Evolutionary conservation across 2,329 filamentous ascomycete species (phyloP).

Genomic region (Apiospora arundinis): DNA sequence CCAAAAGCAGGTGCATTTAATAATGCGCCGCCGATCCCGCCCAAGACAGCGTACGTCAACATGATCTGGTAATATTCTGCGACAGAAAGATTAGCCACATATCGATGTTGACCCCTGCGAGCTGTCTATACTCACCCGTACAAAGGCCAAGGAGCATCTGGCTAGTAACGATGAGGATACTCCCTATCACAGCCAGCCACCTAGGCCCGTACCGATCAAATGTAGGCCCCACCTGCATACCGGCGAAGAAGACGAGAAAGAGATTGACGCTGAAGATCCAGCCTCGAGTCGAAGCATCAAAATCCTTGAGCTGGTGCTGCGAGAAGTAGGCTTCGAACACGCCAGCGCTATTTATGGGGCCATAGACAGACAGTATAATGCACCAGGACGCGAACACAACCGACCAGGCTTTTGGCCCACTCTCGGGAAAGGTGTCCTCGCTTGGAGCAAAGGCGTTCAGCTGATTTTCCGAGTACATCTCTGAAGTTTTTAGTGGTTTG

Average conservation of each 20-base stretch:
- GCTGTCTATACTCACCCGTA: constrained; percentile 3
- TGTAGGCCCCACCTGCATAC: constrained; percentile 51
- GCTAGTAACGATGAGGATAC: constrained; percentile 29
- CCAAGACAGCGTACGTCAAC: constrained; percentile 25
- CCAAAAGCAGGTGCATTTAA: constrained; percentile 27
- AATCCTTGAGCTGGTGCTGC: constrained; percentile 49
- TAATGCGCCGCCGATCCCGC: constrained; percentile 25
- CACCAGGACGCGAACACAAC: constrained; percentile 21
- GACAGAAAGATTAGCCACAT: neutral
- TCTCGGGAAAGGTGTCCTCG: constrained; percentile 22
- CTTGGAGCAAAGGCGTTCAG: no score
- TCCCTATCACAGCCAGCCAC: constrained; percentile 46
- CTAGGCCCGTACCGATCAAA: constrained; percentile 55
- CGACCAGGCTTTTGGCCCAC: constrained; percentile 22
- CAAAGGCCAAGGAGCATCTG: constrained; percentile 26
- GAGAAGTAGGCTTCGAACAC: constrained; percentile 54
- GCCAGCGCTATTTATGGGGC: constrained; percentile 55
- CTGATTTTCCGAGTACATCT: no score
- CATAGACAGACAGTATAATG: constrained; percentile 29
- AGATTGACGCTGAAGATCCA: constrained; percentile 56
- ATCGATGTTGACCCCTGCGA: neutral
- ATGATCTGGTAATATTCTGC: constrained; percentile 27
- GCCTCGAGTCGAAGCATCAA: constrained; percentile 51
- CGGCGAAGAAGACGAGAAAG: constrained; percentile 51
- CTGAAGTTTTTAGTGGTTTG: no score